Evolutionary conservation across 1,284 basidiomycete species (phyloP), one percentile per base, ranked within the genome.

Genomic region (Puccinia hordei): DNA sequence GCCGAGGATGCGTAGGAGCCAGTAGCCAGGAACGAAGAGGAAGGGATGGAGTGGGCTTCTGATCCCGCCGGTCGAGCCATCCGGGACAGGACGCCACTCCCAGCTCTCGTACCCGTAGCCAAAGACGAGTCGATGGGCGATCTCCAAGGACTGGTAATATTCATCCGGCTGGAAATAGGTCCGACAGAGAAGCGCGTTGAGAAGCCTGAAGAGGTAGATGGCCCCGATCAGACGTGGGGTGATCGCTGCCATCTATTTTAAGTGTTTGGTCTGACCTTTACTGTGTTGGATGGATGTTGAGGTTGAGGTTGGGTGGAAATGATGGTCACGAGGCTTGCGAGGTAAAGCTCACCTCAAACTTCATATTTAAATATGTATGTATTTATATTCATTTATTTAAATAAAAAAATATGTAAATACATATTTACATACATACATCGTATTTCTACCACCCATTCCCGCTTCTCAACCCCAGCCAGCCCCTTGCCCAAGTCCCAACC

Each of bases 111-210:
- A 90, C 0, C 95, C 97, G 86, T 93, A 94, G 44, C 94, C 94
- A 85, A 94, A 99, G 77, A 96, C 93, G 63, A 91, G 86, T 74
- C 88, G 88, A 85, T 98, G 93, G 0, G 97, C 97, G 41, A 94
- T 92, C 85, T 99, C 97, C 59, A 97, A 89, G 12, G 94, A 90
- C 85, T 99, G 97, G 84, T 92, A 98, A 86, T 93, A 97, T 87
- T 99, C 97, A 86, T 99, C 97, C 1, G 97, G 96, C 85, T 98
- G 95, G 85, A 99, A 99, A 87, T 92, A 93, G 0, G 95, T 94
- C 72, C 89, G 89, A 0, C 93, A 95, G 33, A 88, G 86, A 17
- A 95, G 84, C 0, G 92, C 91, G 51, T 87, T 84, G 13, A 85
- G 44, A 5, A 86, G 57, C 22, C 88, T 86, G 66, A 89, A 79